phyloP scores from a whole-genome alignment of 2,329 filamentous ascomycete species.

The Dactylellina sp. region DNA sequence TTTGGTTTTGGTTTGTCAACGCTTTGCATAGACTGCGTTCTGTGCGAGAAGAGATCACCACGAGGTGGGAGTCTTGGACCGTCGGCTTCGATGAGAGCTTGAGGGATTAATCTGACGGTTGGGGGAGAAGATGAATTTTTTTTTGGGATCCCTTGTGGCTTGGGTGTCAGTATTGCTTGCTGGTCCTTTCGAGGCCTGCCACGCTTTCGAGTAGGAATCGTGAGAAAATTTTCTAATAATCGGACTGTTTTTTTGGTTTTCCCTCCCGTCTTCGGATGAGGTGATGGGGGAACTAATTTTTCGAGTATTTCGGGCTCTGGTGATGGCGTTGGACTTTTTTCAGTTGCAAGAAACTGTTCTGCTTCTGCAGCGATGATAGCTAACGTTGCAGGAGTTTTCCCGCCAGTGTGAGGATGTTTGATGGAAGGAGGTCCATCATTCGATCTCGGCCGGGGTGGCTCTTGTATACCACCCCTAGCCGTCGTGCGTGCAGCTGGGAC shows the following conservation, averaged over 20 bases:
- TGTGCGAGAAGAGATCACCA: too few relatives aligned
- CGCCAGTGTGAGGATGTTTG: too few relatives aligned
- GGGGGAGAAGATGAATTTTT: not conserved
- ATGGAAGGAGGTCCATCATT: not conserved
- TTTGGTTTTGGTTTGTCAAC: too few relatives aligned
- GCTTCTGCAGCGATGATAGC: not conserved
- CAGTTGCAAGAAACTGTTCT: not conserved
- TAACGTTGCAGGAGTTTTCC: slow-evolving; percentile 5
- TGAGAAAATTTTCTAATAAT: not conserved
- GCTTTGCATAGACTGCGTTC: too few relatives aligned
- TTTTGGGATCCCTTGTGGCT: too few relatives aligned
- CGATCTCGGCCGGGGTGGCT: not conserved
- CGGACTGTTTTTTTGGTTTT: not conserved
- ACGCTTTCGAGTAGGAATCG: not conserved
- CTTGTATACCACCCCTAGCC: not conserved
- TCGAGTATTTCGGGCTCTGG: not conserved
- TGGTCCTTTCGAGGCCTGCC: not conserved
- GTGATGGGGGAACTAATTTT: too few relatives aligned
- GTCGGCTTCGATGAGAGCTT: not conserved
- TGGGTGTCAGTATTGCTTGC: too few relatives aligned
- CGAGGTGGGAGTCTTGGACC: too few relatives aligned
- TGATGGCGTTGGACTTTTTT: not conserved
- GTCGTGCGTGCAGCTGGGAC: not conserved
- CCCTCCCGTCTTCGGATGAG: not conserved
- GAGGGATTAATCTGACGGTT: too few relatives aligned